Conservation (phyloP, 352 stramenopile genomes). For the Phytophthora palmivora region DNA sequence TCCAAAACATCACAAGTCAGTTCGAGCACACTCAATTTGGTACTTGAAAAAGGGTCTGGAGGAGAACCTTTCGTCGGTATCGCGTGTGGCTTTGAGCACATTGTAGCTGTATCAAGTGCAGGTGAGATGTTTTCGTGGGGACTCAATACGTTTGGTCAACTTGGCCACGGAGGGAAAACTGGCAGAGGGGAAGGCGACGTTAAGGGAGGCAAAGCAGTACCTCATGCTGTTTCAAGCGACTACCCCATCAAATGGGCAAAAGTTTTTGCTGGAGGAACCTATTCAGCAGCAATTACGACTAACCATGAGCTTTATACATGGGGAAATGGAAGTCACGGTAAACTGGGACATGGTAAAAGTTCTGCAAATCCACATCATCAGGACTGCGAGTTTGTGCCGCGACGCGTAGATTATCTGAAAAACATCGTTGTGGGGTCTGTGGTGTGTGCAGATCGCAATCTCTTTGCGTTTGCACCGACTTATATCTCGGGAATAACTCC, state of each 20-base stretch:
- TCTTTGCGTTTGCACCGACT: constrained; percentile 74
- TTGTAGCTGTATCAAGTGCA: constrained; percentile 60
- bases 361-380: neutral
- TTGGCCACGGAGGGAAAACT: constrained; percentile 56
- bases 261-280: constrained; percentile 66
- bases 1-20: constrained; percentile 17
- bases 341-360: constrained; percentile 49
- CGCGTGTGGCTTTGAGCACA: constrained; percentile 70
- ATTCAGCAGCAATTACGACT: constrained; percentile 58
- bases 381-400: constrained; percentile 40
- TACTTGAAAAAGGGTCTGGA: constrained; percentile 40
- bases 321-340: constrained; percentile 58
- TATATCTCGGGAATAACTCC: constrained; percentile 54
- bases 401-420: constrained; percentile 48
- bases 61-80: constrained; percentile 61
- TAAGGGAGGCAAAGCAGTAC: constrained; percentile 35
- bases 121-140: constrained; percentile 80
- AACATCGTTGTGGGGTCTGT: constrained; percentile 46
- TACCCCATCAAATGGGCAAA: constrained; percentile 44
- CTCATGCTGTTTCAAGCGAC: constrained; percentile 16
- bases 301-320: constrained; percentile 60
- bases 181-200: constrained; percentile 25
- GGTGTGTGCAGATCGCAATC: constrained; percentile 52
- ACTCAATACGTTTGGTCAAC: constrained; percentile 81
- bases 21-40: constrained; percentile 26